Evolutionary conservation across 148 eudicot genomes (phyloP).

Genomic region (Persicaria maculosa): DNA sequence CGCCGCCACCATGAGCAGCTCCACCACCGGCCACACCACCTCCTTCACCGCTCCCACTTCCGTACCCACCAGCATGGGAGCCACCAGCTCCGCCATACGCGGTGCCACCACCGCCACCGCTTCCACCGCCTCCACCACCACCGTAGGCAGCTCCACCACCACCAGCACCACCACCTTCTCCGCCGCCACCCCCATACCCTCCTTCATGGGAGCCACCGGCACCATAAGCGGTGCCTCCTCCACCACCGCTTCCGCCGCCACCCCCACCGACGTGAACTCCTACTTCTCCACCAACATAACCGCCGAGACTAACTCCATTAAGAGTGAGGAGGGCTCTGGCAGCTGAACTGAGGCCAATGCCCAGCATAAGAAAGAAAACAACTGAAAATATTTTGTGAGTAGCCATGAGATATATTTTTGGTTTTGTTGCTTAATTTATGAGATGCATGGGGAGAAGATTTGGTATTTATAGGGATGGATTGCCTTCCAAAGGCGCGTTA

Average conservation of each 20-base stretch:
- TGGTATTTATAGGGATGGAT: neutral
- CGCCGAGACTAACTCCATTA: neutral
- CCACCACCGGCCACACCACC: slow-evolving; percentile 1
- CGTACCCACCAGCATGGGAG: neutral
- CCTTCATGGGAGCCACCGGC: neutral
- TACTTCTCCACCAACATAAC: slow-evolving; percentile 11
- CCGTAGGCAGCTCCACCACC: neutral
- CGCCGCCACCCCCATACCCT: neutral
- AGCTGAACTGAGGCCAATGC: neutral
- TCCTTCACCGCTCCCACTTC: slow-evolving; percentile 6
- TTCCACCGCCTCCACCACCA: slow-evolving; percentile 8
- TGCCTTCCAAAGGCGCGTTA: neutral
- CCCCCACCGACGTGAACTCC: slow-evolving; percentile 16
- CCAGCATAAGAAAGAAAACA: slow-evolving; percentile 3
- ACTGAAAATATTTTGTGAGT: slow-evolving; percentile 2
- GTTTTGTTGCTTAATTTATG: slow-evolving; percentile 7
- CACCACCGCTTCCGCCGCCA: slow-evolving; percentile 13
- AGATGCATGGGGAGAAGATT: neutral
- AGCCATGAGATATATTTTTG: slow-evolving; percentile 1
- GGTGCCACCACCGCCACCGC: neutral
- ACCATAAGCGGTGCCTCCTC: slow-evolving; percentile 15
- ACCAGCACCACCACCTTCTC: neutral
- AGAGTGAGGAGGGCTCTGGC: slow-evolving; percentile 9
- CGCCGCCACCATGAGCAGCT: slow-evolving; percentile 9
- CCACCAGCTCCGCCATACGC: slow-evolving; percentile 7